Base-by-base conservation (phyloP, 2,329 filamentous ascomycete genomes). In the Aspergillus novoparasiticus region DNA sequence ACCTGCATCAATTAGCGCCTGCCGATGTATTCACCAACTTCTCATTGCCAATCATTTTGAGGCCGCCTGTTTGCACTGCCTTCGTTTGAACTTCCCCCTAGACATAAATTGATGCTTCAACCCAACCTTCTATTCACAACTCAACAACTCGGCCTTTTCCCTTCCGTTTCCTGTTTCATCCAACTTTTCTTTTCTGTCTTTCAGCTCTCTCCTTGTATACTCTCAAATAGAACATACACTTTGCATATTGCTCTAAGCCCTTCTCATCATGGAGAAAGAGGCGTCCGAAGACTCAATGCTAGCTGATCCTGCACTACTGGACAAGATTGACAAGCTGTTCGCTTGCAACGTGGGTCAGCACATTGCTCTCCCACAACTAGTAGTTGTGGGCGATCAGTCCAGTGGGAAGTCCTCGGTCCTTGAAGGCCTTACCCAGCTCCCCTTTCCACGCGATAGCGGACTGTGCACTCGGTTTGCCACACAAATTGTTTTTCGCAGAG, bases 391-490 rank as follows among this genome's bases (percentile, higher is more conserved):
- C 10, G 79, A 81, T 55, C 78, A 82, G 61, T 80, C 76, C 0
- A 75, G 73, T 54, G 78, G 80, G 2, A 77, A 75, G 46, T 74
- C 70, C 46, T 74, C 72, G 5, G 71, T 77, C 1, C 64, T 78
- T 4, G 74, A 75, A 59, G 74, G 70, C 1, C 61, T 77, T 68
- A 77, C 59, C 28, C 65, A 28, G 66, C 68, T 28, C 72, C 78
- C 26, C 74, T 75, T 23, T 72, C 72, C 39, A 46, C 72, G 66
- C 75, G 79, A 73, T 28, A 71, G 68, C 41, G 76, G 75, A 0
- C 67, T 81, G 4, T 82, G 80, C 54, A 83, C 81, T 2, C 68
- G 79, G 2, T 82, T 81, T 67, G 80, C 81, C 0, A 84, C 81
- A 0, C 78, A 83, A 62, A 83, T 85, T 51, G 80, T 76, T 14